Evolutionary conservation across 129 eudicot genomes (phyloP), one percentile per base, ranked within the genome.

Genomic region (Gnaphalium uliginosum): DNA sequence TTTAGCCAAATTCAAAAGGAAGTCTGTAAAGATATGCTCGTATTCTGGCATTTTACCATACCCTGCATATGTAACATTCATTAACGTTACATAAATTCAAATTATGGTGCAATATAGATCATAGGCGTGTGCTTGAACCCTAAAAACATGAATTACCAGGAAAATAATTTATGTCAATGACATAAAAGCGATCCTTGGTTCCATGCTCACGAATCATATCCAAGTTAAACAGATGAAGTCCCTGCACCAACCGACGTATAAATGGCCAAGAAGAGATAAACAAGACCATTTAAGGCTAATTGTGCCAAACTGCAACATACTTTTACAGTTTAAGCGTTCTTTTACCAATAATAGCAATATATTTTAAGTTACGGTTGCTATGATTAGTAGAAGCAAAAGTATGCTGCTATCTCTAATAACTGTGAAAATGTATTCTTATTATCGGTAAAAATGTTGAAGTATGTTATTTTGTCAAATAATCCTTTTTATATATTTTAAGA

Each of bases 41-140:
- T 94, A 94, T 70, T 86, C 98, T 72, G 98, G 98, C 97, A 94
- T 88, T 85, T 94, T 94, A 72, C 98, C 98, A 76, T 94, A 94
- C 51, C 98, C 98, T 94, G 90, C 70, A 79, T 26, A 60, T 18
- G 48, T 17, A 68, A 67, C 22, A 58, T 17, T 54, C 63, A 46
- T 64, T 23, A 26, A 15, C 46, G 11, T 30, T 6, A 21, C 41
- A 24, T 35, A 48, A 63, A 72, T 17, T n/a, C 4, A 37, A 5
- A 19, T 6, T 46, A 21, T 4, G 21, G 53, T 14, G 8, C 1
- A 21, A 56, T 21, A 6, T 5, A 50, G 33, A 56, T 57, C 22
- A 23, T 0, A 60, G 3, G n/a, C 4, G 5, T 4, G 4, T 11
- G 13, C 15, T 66, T 6, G 21, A 68, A 10, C 6, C 15, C 10